Conservation (phyloP, 106 monocot species). For the Dioscorea zingiberensis region DNA sequence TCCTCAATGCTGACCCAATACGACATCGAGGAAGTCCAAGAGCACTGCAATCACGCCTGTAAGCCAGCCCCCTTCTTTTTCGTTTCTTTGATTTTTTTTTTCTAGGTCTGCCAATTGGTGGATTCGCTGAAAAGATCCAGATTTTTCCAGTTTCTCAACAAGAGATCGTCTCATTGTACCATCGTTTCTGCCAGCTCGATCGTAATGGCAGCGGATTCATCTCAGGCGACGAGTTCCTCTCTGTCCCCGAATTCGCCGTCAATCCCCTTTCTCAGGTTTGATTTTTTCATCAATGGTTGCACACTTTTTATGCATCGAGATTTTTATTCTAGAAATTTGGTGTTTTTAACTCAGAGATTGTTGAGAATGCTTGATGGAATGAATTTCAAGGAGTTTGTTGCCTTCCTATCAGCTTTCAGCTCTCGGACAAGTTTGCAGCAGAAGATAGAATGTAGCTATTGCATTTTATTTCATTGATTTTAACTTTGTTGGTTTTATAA, state of each 20-base stretch:
- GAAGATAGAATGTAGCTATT: conserved; percentile 44
- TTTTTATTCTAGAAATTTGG: background rate
- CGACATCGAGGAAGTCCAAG: conserved; percentile 96
- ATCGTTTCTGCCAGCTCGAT: conserved; percentile 65
- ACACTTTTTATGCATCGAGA: no score
- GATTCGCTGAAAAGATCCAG: no score
- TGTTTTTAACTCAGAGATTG: conserved; percentile 38
- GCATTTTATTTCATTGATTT: background rate
- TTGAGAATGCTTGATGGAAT: conserved; percentile 57
- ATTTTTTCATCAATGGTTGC: background rate
- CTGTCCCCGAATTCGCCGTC: conserved; percentile 64
- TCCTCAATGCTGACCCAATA: conserved; percentile 95
- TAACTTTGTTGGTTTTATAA: background rate
- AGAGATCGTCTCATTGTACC: conserved; percentile 62
- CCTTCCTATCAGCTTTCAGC: conserved; percentile 57
- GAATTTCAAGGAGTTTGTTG: conserved; percentile 72
- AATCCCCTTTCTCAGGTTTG: conserved; percentile 63
- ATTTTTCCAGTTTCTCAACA: conserved; percentile 48
- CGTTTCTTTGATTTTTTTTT: background rate
- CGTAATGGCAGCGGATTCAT: conserved; percentile 44
- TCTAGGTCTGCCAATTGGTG: no score
- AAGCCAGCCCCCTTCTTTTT: conserved; percentile 3
- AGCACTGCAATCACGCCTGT: conserved; percentile 83
- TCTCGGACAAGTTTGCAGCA: conserved; percentile 38
- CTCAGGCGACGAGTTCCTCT: conserved; percentile 55